Evolutionary conservation across 2,329 filamentous ascomycete species (phyloP), one percentile per base, ranked within the genome.

Genomic region (Aureobasidium sp.): DNA sequence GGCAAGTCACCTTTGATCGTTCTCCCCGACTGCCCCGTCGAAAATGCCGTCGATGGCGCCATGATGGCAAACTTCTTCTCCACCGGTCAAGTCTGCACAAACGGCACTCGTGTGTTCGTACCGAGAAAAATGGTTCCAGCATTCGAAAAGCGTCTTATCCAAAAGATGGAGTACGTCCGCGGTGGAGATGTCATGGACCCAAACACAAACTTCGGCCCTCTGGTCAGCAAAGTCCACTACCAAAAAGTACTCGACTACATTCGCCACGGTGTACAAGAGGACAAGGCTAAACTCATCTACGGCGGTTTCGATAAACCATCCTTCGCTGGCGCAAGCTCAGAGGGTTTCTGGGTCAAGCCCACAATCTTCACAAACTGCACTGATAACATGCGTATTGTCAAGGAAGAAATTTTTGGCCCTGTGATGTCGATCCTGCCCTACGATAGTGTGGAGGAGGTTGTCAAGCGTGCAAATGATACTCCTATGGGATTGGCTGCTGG

Each of bases 61-160:
- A 92, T 96, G 88, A 90, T 95, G 80, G 91, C 91, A 68, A 96
- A 96, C 75, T 96, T 96, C 77, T 96, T 89, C 80, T 91, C 88
- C 66, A 89, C 89, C 0, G 91, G 91, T 34, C 91, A 96, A 75
- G 91, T 96, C 55, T 96, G 91, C 81, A 96, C 91, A 55, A 96
- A 96, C 72, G 91, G 91, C 54, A 96, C 91, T 1, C 82, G 91
- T 10, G 91, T 96, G 36, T 96, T 96, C 72, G 82, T 96, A 3
- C 90, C 88, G 0, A 76, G 80, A 37, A 71, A 75, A 41, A 80
- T 91, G 73, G 85, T 91, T 70, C 61, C 76, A 14, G 78, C 77
- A 0, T 92, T 96, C 66, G 90, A 95, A 72, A 78, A 81, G 67
- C 76, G 78, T 0, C 76, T 96, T 1, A 70, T 91, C 1, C 81